These are phyloP conservation scores for Xylariaceae sp. DNA, from an alignment of 2,329 filamentous ascomycete species.

Conservation along the genomic window DNA sequence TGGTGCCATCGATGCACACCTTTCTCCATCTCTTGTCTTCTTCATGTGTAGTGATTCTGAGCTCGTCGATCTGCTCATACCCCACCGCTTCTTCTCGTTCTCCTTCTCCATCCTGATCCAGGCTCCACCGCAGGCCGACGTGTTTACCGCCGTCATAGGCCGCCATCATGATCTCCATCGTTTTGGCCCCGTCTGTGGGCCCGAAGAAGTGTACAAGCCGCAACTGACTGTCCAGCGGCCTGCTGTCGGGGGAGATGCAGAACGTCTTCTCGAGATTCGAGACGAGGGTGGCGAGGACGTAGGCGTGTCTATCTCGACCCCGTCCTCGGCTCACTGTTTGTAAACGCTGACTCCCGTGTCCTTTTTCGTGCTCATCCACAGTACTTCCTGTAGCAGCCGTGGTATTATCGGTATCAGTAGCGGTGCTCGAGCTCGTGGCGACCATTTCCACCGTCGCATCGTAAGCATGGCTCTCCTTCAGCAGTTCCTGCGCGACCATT, in stretches of 20 bases:
- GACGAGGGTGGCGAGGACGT: slow-evolving; percentile 70
- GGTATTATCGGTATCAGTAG: slow-evolving; percentile 22
- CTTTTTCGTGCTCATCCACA: too few relatives aligned
- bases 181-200: slow-evolving; percentile 55
- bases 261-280: slow-evolving; percentile 79
- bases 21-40: slow-evolving; percentile 71
- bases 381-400: too few relatives aligned
- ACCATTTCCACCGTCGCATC: slow-evolving; percentile 34
- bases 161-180: slow-evolving; percentile 70
- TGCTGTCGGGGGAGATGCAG: slow-evolving; percentile 68
- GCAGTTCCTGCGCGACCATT: slow-evolving; percentile 73
- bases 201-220: slow-evolving; percentile 78
- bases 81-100: slow-evolving; percentile 44
- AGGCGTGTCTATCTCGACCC: slow-evolving; percentile 55
- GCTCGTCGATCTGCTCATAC: slow-evolving; percentile 64
- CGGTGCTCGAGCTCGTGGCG: slow-evolving; percentile 17
- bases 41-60: slow-evolving; percentile 63
- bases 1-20: slow-evolving; percentile 87
- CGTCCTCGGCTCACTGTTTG: neutral
- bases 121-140: slow-evolving; percentile 43
- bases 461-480: slow-evolving; percentile 52
- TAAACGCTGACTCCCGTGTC: too few relatives aligned
- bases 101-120: neutral
- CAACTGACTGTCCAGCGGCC: slow-evolving; percentile 65
- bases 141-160: slow-evolving; percentile 56